Evolutionary conservation across 208 protist genomes (phyloP).

Genomic region (Acanthamoeba castellanii): DNA sequence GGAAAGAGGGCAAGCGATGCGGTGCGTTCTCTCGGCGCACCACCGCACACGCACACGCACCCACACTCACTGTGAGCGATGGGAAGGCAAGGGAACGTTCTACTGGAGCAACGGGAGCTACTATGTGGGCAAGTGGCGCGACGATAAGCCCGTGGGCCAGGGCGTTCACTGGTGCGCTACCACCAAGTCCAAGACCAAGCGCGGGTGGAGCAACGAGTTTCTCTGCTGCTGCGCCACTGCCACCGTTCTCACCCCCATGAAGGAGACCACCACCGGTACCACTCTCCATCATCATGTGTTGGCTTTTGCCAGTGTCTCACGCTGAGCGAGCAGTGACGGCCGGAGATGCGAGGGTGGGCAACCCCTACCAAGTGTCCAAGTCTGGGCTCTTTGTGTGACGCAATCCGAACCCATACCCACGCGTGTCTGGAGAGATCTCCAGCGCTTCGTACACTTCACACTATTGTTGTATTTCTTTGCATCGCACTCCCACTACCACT

Average conservation of each 20-base stretch:
- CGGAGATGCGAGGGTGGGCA: neutral
- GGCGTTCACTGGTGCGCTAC: neutral
- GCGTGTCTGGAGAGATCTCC: too few relatives aligned
- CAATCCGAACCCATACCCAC: too few relatives aligned
- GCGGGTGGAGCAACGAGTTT: neutral
- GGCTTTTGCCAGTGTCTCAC: neutral
- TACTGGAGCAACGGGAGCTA: conserved; percentile 54
- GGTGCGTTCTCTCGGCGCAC: neutral
- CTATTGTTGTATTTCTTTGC: too few relatives aligned
- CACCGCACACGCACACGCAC: neutral
- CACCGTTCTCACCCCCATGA: neutral
- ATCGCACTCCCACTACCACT: too few relatives aligned
- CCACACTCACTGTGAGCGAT: neutral
- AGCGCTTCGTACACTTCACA: neutral
- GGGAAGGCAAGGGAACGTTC: conserved; percentile 22
- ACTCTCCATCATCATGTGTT: neutral
- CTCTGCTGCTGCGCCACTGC: neutral
- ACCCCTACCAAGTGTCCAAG: neutral
- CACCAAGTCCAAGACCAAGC: neutral
- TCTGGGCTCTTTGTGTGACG: neutral
- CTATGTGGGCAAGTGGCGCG: conserved; percentile 4
- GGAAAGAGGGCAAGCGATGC: conserved; percentile 18
- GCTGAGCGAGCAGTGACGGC: neutral
- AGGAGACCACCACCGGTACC: neutral
- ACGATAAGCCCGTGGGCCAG: conserved; percentile 12